Evolutionary conservation across 1,284 basidiomycete genomes (phyloP), one percentile per base, ranked within the genome.

Genomic region (Omphalotus olearius): DNA sequence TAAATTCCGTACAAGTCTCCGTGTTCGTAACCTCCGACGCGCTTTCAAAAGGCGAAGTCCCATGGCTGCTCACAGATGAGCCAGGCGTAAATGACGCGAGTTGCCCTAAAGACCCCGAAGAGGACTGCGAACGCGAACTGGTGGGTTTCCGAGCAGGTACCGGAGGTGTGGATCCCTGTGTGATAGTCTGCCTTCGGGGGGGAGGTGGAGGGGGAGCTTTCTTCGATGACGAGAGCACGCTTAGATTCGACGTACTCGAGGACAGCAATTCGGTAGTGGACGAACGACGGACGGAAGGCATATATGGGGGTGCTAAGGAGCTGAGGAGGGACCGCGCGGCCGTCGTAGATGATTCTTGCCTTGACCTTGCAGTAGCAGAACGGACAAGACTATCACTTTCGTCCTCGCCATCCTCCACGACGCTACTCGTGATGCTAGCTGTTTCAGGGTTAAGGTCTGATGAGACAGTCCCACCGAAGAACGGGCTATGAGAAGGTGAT

Each of bases 11-110:
- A 30, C 43, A 45, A 9, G 30, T 33, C 30, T 33, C 30, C 30
- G 30, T 23, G 52, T 56, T 57, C 62, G 67, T 35, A 38, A 70
- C 51, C 45, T 66, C 69, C 35, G 60, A 60, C 39, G 69, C 70
- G 59, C 74, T 78, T 55, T 78, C 76, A 57, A 79, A 81, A 26
- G 77, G 79, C 49, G 78, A 74, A 52, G 65, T 65, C 7, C 30
- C 42, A 54, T 63, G 61, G 45, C 64, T 65, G 41, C 61, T 66
- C 14, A 60, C 52, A 10, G 64, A 64, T 20, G 61, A 67, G 11
- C 63, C 49, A 10, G 65, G 55, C 35, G 60, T 61, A 50, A 63
- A 57, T 30, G 55, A 46, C 37, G 18, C 18, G n/a, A 26, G 23
- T 33, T 14, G 42, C 36, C 23, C 23, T 50, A 58, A 40, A 18